Evolutionary conservation across 345 rosid species (phyloP).

Genomic region (Populus tremula): DNA sequence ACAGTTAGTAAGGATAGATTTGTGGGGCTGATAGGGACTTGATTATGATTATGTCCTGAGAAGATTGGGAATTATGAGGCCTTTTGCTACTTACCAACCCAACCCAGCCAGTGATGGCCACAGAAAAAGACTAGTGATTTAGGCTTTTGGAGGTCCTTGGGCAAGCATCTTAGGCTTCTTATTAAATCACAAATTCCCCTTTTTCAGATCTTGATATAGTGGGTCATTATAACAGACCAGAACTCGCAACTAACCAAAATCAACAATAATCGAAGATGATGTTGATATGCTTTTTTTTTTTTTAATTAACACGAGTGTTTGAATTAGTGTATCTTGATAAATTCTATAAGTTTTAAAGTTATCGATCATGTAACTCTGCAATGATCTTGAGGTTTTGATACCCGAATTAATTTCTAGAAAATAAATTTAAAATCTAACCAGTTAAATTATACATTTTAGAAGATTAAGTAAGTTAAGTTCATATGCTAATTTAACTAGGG

Average conservation of each 20-base stretch:
- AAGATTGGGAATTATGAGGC: slow-evolving; percentile 34
- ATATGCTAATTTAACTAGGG: slow-evolving; percentile 16
- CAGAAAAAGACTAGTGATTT: slow-evolving; percentile 22
- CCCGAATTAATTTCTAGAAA: rapidly evolving
- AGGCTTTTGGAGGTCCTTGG: slow-evolving; percentile 22
- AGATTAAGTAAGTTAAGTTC: too few relatives aligned
- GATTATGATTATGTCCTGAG: slow-evolving; percentile 32
- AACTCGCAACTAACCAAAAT: slow-evolving; percentile 14
- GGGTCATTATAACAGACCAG: not conserved
- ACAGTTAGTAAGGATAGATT: slow-evolving; percentile 20
- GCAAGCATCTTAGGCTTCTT: slow-evolving; percentile 36
- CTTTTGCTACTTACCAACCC: slow-evolving; percentile 66
- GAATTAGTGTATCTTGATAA: too few relatives aligned
- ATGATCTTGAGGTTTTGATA: rapidly evolving
- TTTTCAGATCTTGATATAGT: not conserved
- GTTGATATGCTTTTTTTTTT: not conserved
- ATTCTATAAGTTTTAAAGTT: rapidly evolving
- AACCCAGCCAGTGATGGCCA: slow-evolving; percentile 40
- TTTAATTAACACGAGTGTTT: too few relatives aligned
- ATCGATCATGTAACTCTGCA: rapidly evolving
- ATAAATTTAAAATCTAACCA: too few relatives aligned
- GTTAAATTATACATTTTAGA: rapidly evolving
- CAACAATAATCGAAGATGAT: slow-evolving; percentile 24
- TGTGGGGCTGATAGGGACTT: slow-evolving; percentile 33
- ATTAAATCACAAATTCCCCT: slow-evolving; percentile 11